Evolutionary conservation across 2,329 filamentous ascomycete species (phyloP).

Genomic region (Stromatinia cepivora): DNA sequence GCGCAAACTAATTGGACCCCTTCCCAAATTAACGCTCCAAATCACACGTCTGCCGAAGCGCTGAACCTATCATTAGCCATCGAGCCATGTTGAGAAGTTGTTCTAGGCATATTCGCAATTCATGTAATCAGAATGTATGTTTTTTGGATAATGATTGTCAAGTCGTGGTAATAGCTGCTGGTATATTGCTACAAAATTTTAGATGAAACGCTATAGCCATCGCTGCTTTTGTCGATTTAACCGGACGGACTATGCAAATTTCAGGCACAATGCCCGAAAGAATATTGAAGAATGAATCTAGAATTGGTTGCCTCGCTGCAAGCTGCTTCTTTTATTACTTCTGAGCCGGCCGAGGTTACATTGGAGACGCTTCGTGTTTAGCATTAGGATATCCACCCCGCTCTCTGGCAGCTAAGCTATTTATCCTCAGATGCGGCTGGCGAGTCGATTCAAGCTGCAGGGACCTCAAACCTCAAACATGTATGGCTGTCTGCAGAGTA

Average conservation of each 20-base stretch:
- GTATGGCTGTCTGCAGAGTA: not conserved
- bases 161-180: not conserved
- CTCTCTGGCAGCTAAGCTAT: not conserved
- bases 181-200: not conserved
- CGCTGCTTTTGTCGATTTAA: not conserved
- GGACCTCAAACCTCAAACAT: not conserved
- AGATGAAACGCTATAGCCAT: not conserved
- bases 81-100: not conserved
- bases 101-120: not conserved
- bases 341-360: not conserved
- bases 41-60: not conserved
- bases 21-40: not conserved
- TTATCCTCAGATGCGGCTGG: not conserved
- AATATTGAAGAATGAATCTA: not conserved
- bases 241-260: too few species aligned
- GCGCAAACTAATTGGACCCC: not conserved
- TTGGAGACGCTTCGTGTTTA: not conserved
- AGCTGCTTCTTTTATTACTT: not conserved
- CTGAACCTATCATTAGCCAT: not conserved
- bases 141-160: not conserved
- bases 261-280: not conserved
- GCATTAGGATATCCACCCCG: not conserved
- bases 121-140: not conserved
- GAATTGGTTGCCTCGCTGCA: constrained; percentile 14
- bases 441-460: not conserved